Conservation (phyloP, 2,329 filamentous ascomycete species). For the Diaporthe destruens region DNA sequence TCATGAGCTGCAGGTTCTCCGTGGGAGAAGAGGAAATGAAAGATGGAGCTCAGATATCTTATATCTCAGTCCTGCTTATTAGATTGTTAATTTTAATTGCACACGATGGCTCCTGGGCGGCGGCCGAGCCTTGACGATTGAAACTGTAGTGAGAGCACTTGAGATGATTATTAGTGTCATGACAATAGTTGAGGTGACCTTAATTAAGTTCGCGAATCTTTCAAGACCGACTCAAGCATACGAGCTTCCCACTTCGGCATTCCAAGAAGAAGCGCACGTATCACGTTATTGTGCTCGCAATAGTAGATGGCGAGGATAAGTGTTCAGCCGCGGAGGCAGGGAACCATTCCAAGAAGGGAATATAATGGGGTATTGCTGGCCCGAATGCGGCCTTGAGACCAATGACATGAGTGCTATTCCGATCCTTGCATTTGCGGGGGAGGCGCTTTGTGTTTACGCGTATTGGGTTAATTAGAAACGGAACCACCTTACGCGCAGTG, state of each 20-base stretch:
- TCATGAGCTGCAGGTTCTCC: no score
- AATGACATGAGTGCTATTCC: background rate
- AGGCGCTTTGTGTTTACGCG: background rate
- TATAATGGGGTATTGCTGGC: background rate
- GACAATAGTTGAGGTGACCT: background rate
- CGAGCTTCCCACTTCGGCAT: no score
- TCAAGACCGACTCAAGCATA: background rate
- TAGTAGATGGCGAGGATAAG: background rate
- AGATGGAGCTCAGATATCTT: background rate
- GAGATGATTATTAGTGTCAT: background rate
- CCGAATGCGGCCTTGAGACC: background rate
- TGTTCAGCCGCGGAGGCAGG: background rate
- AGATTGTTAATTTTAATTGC: no score
- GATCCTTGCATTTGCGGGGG: conserved; percentile 22
- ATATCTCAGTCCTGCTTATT: no score
- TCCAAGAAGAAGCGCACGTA: conserved; percentile 10
- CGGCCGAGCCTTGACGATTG: background rate
- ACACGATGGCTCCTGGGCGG: no score
- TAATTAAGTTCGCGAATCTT: background rate
- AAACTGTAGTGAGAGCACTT: background rate
- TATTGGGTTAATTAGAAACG: no score
- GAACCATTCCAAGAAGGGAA: background rate
- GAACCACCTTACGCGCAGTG: background rate
- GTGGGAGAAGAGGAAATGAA: background rate
- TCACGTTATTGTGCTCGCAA: background rate